Evolutionary conservation across 257 asterid genomes (phyloP).

Genomic region (Lithospermum erythrorhizon): DNA sequence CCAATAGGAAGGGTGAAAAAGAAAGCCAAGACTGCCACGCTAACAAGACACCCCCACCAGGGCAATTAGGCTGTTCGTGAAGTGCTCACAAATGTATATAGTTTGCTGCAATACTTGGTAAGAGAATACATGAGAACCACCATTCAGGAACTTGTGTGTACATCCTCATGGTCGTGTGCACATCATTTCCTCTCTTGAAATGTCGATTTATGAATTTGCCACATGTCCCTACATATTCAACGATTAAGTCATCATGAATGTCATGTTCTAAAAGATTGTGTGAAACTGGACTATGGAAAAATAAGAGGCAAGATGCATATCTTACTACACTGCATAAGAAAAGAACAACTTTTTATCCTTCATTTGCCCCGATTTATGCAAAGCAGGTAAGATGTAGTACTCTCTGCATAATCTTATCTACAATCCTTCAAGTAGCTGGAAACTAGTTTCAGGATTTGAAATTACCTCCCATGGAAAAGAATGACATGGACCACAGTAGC

Average conservation of each 20-base stretch:
- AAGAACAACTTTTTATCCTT: too few species aligned
- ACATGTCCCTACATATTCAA: slow-evolving; percentile 23
- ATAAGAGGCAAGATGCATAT: too few species aligned
- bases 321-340: too few species aligned
- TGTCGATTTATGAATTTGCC: slow-evolving; percentile 20
- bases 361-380: too few species aligned
- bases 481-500: slow-evolving; percentile 35
- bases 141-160: slow-evolving; percentile 41
- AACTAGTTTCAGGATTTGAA: too few species aligned
- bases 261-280: too few species aligned
- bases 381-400: too few species aligned
- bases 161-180: slow-evolving; percentile 34
- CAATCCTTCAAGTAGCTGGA: too few species aligned
- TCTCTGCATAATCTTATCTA: too few species aligned
- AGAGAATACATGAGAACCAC: slow-evolving; percentile 42
- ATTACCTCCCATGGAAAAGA: slow-evolving; percentile 40
- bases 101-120: slow-evolving; percentile 16
- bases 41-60: slow-evolving; percentile 52
- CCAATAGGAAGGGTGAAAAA: slow-evolving; percentile 1
- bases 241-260: too few species aligned
- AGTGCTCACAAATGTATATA: slow-evolving; percentile 21
- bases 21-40: slow-evolving; percentile 35
- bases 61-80: slow-evolving; percentile 27
- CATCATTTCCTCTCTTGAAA: slow-evolving; percentile 23
- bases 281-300: too few species aligned